Evolutionary conservation across 2,329 filamentous ascomycete species (phyloP).

Genomic region (Sordariomycetes sp.): DNA sequence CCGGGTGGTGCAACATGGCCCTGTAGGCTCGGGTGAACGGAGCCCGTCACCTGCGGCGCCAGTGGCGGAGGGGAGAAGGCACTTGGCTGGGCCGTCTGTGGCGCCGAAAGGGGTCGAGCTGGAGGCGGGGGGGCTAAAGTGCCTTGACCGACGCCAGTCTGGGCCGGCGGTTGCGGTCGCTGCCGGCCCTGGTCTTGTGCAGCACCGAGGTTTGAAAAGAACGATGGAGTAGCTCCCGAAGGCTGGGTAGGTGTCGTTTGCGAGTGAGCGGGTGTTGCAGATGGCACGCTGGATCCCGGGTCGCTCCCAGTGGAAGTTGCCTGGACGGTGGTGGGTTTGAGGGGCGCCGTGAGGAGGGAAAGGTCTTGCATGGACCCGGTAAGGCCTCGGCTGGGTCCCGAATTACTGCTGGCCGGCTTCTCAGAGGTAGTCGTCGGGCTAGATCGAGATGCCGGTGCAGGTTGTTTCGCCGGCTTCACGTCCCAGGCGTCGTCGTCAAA

Average conservation of each 20-base stretch:
- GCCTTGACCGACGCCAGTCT: conserved; percentile 44
- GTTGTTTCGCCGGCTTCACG: conserved; percentile 49
- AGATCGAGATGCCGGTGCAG: not conserved
- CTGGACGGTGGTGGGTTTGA: conserved; percentile 30
- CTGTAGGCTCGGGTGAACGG: conserved; percentile 27
- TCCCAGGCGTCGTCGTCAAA: conserved; percentile 99
- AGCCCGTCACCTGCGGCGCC: conserved; percentile 77
- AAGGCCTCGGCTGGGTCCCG: conserved; percentile 7
- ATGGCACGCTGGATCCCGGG: conserved; percentile 1
- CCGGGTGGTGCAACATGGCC: conserved; percentile 59
- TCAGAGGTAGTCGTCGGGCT: not conserved
- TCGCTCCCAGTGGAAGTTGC: conserved; percentile 16
- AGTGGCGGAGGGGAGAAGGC: conserved; percentile 64
- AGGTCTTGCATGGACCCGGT: conserved; percentile 58
- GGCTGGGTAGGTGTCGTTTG: conserved; percentile 26
- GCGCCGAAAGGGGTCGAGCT: conserved; percentile 74
- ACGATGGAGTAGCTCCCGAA: conserved; percentile 45
- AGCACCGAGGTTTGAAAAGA: conserved; percentile 35
- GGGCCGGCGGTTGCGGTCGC: conserved; percentile 56
- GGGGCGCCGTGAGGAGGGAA: conserved; percentile 39
- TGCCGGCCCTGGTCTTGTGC: conserved; percentile 33
- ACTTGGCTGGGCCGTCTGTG: conserved; percentile 67
- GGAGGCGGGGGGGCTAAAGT: conserved; percentile 68
- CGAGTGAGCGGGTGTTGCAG: conserved; percentile 6
- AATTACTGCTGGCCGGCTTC: conserved; percentile 46